phyloP scores from a whole-genome alignment of 2,329 filamentous ascomycete species.

The Penicillium aurantiogriseum region DNA sequence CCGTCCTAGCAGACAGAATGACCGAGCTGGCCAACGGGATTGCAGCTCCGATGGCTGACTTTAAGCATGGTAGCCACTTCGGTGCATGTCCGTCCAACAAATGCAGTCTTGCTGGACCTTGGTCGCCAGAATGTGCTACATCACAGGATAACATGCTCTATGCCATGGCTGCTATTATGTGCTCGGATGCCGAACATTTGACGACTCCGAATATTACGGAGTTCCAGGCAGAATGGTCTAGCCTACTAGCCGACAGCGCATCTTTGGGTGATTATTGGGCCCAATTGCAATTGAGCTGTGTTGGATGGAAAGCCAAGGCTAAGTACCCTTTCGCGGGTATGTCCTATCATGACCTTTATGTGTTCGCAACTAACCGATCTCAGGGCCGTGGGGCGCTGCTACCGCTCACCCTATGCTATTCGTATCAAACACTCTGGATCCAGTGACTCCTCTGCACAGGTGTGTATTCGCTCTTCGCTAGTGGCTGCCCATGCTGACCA shows the following conservation, averaged over 20 bases:
- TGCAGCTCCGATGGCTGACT: conserved; percentile 29
- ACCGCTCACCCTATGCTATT: conserved; percentile 56
- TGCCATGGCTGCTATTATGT: conserved; percentile 33
- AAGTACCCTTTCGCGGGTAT: conserved; percentile 40
- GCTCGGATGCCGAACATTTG: conserved; percentile 31
- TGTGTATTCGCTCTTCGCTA: conserved; percentile 6
- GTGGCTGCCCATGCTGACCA: background rate
- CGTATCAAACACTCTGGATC: conserved; percentile 58
- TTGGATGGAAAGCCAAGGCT: conserved; percentile 36
- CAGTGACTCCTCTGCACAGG: conserved; percentile 55
- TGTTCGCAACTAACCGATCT: background rate
- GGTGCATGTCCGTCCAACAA: conserved; percentile 29
- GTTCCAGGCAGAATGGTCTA: conserved; percentile 27
- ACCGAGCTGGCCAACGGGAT: conserved; percentile 28
- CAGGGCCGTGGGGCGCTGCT: conserved; percentile 30
- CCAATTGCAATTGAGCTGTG: conserved; percentile 36
- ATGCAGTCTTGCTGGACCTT: conserved; percentile 32
- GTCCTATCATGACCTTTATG: background rate
- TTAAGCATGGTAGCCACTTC: conserved; percentile 29
- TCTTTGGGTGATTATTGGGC: conserved; percentile 41
- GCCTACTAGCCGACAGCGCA: conserved; percentile 25
- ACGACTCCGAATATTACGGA: conserved; percentile 14
- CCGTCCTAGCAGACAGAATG: conserved; percentile 27
- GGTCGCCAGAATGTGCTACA: conserved; percentile 30
- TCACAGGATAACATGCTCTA: conserved; percentile 29